A percentile compares a stretch with the other conserved stretches of the same genome.
phyloP scores from a whole-genome alignment of 306 rosid genomes.

The Begonia fuchsioides region DNA sequence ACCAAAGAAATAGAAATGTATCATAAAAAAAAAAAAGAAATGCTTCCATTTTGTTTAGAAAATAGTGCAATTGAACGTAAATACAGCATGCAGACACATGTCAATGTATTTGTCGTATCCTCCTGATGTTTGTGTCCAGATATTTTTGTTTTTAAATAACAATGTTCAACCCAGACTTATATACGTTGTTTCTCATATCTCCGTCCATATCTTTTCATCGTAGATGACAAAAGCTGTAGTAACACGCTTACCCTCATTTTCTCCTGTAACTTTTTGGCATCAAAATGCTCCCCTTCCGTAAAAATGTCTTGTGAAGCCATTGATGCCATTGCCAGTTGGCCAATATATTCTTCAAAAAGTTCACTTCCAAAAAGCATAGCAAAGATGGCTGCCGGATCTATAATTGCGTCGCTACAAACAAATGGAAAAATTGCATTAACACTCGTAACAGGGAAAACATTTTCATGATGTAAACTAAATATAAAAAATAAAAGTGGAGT shows the following conservation, averaged over 20 bases:
- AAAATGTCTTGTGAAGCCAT: slow-evolving; percentile 89
- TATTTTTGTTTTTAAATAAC: too few species aligned
- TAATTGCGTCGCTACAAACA: slow-evolving; percentile 68
- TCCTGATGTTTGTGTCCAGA: too few species aligned
- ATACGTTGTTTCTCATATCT: background rate
- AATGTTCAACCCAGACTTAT: background rate
- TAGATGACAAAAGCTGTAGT: background rate
- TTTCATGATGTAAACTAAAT: background rate
- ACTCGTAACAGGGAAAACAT: slow-evolving; percentile 13
- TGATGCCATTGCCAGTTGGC: slow-evolving; percentile 96
- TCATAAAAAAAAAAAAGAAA: too few species aligned
- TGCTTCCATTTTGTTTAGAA: too few species aligned
- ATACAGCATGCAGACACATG: too few species aligned
- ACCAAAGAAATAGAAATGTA: too few species aligned
- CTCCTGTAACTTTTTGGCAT: slow-evolving; percentile 77
- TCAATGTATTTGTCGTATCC: too few species aligned
- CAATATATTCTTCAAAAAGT: slow-evolving; percentile 95
- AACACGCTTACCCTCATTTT: slow-evolving; percentile 63
- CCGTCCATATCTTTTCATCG: too few species aligned
- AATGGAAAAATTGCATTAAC: slow-evolving; percentile 5
- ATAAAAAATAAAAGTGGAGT: slow-evolving; percentile 4
- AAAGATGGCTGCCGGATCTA: slow-evolving; percentile 96
- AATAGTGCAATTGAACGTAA: too few species aligned
- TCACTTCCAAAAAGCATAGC: slow-evolving; percentile 99
- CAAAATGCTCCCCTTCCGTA: slow-evolving; percentile 77